Base-by-base conservation (phyloP, 495 filamentous ascomycete species). In the Baudoinia panamericana region DNA sequence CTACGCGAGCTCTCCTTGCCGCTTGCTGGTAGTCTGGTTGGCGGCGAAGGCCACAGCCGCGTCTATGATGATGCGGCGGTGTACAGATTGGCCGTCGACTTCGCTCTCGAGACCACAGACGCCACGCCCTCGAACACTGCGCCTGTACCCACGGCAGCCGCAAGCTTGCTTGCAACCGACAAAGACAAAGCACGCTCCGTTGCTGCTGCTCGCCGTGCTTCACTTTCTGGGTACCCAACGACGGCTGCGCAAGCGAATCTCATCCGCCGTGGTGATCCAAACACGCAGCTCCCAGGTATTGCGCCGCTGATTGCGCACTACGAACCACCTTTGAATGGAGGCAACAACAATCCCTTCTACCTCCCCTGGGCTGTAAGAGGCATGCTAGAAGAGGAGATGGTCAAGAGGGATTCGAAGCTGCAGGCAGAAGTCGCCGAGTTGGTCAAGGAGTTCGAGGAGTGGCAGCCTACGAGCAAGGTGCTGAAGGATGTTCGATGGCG, bases 401-500 rank as follows among this genome's bases (percentile, higher is more conserved):
- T 97, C 23, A 82, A 80, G 50, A 79, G 70, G 18, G 80, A 93
- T 52, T 59, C 93, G 13, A 65, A 70, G 32, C n/a, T 51, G 41
- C 6, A 13, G 43, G 63, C 68, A 2, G 90, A 97, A 62, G 84
- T 77, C 19, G 73, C 70, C 37, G 78, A 87, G 52, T 62, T 97
- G 29, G 64, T 97, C 10, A 67, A 68, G 50, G 79, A 93, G 53
- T 97, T 95, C 59, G 86, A 97, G 56, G 76, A 84, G 30, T 97
- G 90, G 90, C 84, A 80, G 55, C 90, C 90, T 6, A 67, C 67
- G 0, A 90, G 71, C 8, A 97, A 96, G 64, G 80, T 78, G 23
- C 62, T 97, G 39, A 93, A 84, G 60, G 90, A 97, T 65, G 90
- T 97, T 24, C 93, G 90, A 56, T 97, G 92, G 57, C 71, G 90